Conservation (phyloP, 2,329 filamentous ascomycete species). For the Sporothrix dimorphospora region DNA sequence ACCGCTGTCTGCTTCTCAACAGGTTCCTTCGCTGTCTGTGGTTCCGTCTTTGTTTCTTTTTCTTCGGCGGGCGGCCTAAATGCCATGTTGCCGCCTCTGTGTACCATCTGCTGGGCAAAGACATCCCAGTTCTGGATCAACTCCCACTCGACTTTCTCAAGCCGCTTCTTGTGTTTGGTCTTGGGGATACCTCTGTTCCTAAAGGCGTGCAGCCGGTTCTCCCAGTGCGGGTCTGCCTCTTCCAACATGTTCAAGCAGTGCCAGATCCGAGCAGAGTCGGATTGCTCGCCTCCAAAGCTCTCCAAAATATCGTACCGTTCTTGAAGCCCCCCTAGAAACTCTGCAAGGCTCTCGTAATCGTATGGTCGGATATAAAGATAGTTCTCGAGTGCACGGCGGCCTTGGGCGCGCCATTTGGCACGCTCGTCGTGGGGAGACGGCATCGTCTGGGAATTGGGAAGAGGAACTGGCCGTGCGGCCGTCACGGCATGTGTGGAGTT, state of each 20-base stretch:
- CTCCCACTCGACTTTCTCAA: neutral
- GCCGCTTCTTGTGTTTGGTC: neutral
- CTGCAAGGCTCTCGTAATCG: neutral
- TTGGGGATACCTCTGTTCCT: neutral
- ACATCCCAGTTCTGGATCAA: neutral
- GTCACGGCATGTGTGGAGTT: neutral
- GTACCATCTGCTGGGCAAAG: neutral
- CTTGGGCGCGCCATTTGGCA: neutral
- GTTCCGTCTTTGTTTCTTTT: neutral
- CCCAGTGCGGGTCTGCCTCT: constrained; percentile 13
- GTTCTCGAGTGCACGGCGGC: neutral
- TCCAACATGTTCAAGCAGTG: constrained; percentile 18
- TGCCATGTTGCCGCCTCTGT: neutral
- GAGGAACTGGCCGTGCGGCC: neutral
- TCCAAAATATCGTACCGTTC: neutral
- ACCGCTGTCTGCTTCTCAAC: neutral
- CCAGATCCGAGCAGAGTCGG: constrained; percentile 5
- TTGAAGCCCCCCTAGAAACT: neutral
- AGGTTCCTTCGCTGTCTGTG: neutral
- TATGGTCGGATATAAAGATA: neutral
- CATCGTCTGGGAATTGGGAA: neutral
- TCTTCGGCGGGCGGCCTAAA: neutral
- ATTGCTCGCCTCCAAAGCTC: neutral
- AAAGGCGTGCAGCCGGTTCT: neutral
- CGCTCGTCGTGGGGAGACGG: neutral